A percentile compares a stretch with the other conserved stretches of the same genome.
These are phyloP conservation scores for Carex parvula DNA, from an alignment of 176 grass and related monocot genomes.

Conservation along the genomic window DNA sequence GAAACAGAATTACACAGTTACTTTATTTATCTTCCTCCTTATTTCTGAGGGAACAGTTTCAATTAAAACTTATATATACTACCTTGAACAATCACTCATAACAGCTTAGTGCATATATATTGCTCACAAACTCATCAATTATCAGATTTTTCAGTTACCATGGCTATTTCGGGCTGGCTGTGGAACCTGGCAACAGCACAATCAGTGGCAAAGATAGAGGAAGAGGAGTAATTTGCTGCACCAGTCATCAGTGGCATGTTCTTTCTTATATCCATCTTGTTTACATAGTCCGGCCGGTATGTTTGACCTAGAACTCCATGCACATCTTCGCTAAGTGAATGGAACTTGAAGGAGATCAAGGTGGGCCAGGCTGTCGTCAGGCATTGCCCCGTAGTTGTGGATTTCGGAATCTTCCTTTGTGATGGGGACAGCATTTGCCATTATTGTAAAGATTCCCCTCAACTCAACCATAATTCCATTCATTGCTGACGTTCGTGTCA, in stretches of 20 bases:
- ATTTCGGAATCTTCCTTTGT: slow-evolving; percentile 38
- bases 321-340: slow-evolving; percentile 34
- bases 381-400: slow-evolving; percentile 42
- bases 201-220: slow-evolving; percentile 42
- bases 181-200: slow-evolving; percentile 40
- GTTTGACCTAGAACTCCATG: slow-evolving; percentile 67
- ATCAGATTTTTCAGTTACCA: background rate
- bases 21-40: background rate
- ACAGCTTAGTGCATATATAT: background rate
- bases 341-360: slow-evolving; percentile 54
- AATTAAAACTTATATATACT: slow-evolving; percentile 8
- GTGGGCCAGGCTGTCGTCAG: slow-evolving; percentile 47
- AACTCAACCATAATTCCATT: slow-evolving; percentile 44
- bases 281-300: slow-evolving; percentile 47
- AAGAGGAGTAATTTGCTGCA: slow-evolving; percentile 26
- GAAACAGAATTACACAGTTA: background rate
- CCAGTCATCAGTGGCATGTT: slow-evolving; percentile 56
- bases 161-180: background rate
- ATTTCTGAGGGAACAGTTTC: background rate
- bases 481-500: slow-evolving; percentile 27
- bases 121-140: background rate
- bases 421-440: slow-evolving; percentile 36
- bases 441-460: slow-evolving; percentile 40
- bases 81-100: slow-evolving; percentile 9
- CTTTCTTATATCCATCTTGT: slow-evolving; percentile 33